Conservation (phyloP, 345 rosid genomes). For the Durio zibethinus region DNA sequence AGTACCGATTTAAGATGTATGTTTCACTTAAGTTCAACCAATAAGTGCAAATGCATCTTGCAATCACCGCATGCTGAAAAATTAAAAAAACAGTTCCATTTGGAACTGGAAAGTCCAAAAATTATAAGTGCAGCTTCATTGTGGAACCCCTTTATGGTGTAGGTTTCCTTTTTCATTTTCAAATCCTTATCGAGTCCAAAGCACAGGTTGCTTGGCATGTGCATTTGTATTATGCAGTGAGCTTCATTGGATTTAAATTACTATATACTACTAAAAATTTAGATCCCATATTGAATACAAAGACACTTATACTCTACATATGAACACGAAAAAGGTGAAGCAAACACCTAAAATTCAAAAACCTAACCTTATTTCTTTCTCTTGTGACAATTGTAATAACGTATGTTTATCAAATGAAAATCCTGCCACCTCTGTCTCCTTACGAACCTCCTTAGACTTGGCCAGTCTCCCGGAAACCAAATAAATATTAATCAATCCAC, state of each 20-base stretch:
- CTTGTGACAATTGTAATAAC: conserved; percentile 30
- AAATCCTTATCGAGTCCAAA: neutral
- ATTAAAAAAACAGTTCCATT: too few relatives aligned
- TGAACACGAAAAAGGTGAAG: neutral
- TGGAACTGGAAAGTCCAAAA: too few relatives aligned
- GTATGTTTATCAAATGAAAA: conserved; percentile 49
- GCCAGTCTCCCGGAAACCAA: conserved; percentile 54
- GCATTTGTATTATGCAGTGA: neutral
- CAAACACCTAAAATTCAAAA: conserved; percentile 3
- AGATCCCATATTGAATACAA: neutral
- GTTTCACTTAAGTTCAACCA: too few relatives aligned
- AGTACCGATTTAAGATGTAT: too few relatives aligned
- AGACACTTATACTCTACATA: neutral
- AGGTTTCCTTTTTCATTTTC: neutral
- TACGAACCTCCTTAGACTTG: conserved; percentile 62
- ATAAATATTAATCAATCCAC: conserved; percentile 50
- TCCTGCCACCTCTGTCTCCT: conserved; percentile 79
- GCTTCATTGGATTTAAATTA: neutral
- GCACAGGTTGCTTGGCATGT: neutral
- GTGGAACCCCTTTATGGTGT: neutral
- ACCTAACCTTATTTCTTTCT: conserved; percentile 29
- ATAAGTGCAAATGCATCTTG: too few relatives aligned
- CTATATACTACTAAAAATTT: neutral
- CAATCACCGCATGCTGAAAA: too few relatives aligned
- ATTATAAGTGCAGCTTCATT: neutral